Evolutionary conservation across 306 rosid genomes (phyloP), one percentile per base, ranked within the genome.

Genomic region (Cucurbita maxima): DNA sequence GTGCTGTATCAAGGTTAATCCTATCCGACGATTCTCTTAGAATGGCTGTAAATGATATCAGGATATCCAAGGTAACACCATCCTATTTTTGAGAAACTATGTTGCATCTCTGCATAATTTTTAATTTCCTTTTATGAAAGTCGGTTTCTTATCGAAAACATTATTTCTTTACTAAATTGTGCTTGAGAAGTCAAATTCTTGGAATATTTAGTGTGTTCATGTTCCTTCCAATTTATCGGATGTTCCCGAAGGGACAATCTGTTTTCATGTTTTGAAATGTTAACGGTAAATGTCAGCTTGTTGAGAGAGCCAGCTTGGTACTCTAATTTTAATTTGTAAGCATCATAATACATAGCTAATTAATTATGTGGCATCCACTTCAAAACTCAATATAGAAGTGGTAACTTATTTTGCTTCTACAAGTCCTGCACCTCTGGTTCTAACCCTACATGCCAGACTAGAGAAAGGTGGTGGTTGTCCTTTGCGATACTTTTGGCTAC

Each of bases 1-100:
- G 99, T 70, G 96, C 87, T 0, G 38, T 94, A 41, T 94, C 97
- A 50, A 90, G 95, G 61, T 80, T 90, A 83, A 87, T 94, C 79
- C 85, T 91, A 59, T 91, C 97, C 0, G 92, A 91, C 76, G 99
- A 94, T 84, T 89, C 91, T 75, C 96, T 91, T 79, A 85, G 97
- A 73, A 82, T 83, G 91, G 92, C 90, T 25, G 92, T 87, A 72
- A 94, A 94, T 74, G 88, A 84, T 47, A 78, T 90, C 60, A 82
- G 99, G 72, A 79, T 90, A 72, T 80, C 97, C 43, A 91, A 86
- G 96, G 97, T 60, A 74, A 19, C 56, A 25, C 20, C 52, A 20
- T 7, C 34, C 56, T 69, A 48, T 48, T 69, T 69, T 25, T 69
- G 43, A 30, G 54, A 64, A 66, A 12, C 10, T 67, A 45, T 67